These are phyloP conservation scores for Papiliotrema terrestris DNA, from an alignment of 1,284 basidiomycete genomes.

Conservation along the genomic window DNA sequence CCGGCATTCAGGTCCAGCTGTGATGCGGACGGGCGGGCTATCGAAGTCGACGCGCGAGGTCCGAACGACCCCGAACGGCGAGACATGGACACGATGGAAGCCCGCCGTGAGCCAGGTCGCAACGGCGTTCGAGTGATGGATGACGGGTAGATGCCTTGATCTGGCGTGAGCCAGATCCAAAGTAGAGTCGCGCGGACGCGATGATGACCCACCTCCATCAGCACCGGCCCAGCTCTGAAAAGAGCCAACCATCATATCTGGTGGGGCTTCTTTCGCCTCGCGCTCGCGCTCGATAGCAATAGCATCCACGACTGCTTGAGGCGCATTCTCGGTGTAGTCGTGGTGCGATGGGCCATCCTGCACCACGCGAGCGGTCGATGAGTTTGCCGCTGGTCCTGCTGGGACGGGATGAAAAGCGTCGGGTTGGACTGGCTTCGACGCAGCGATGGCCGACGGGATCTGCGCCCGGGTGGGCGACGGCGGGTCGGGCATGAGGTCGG, in stretches of 20 bases:
- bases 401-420: slow-evolving; percentile 21
- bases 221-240: slow-evolving; percentile 30
- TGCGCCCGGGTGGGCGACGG: slow-evolving; percentile 7
- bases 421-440: slow-evolving; percentile 15
- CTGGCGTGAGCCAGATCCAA: slow-evolving; percentile 3
- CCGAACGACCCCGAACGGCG: slow-evolving; percentile 20
- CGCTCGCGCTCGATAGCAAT: slow-evolving; percentile 32
- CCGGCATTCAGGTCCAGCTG: slow-evolving; percentile 16
- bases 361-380: not conserved
- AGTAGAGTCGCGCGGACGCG: not conserved
- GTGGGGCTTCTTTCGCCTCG: slow-evolving; percentile 30
- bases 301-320: slow-evolving; percentile 33
- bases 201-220: slow-evolving; percentile 18
- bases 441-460: slow-evolving; percentile 22
- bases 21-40: slow-evolving; percentile 16
- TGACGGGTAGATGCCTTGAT: slow-evolving; percentile 35
- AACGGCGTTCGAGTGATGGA: slow-evolving; percentile 37
- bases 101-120: slow-evolving; percentile 31
- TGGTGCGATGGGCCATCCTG: slow-evolving; percentile 16
- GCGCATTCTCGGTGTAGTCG: slow-evolving; percentile 41
- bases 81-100: slow-evolving; percentile 23
- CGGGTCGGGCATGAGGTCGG: slow-evolving; percentile 20
- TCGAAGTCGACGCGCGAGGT: slow-evolving; percentile 14
- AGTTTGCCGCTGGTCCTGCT: not conserved
- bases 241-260: slow-evolving; percentile 38